Percentiles rank a stretch among this genome's conserved stretches.
Conservation (phyloP, 2,329 filamentous ascomycete genomes). For the Aspergillus puulaauensis region DNA sequence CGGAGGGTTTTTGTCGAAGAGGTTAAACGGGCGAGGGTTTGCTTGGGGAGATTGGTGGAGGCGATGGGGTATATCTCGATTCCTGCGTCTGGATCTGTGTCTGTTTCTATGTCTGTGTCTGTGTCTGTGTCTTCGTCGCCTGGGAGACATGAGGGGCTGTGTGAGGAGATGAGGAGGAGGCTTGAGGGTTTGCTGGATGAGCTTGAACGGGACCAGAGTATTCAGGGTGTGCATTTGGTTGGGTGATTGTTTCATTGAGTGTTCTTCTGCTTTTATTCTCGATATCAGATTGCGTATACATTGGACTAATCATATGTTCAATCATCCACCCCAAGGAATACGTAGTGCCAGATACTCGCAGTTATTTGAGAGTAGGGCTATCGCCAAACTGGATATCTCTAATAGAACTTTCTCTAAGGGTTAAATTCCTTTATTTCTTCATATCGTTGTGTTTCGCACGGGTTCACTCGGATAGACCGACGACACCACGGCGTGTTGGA, state of each 20-base stretch:
- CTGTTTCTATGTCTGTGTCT: not conserved
- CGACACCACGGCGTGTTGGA: too few relatives aligned
- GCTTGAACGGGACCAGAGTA: not conserved
- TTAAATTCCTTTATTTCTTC: too few relatives aligned
- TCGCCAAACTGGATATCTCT: too few relatives aligned
- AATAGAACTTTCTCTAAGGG: too few relatives aligned
- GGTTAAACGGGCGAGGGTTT: slow-evolving; percentile 11
- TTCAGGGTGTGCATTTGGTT: not conserved
- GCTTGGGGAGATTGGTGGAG: slow-evolving; percentile 10
- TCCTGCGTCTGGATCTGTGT: not conserved
- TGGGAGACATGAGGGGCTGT: slow-evolving; percentile 13
- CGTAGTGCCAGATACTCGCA: too few relatives aligned
- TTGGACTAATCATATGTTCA: not conserved
- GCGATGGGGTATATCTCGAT: not conserved
- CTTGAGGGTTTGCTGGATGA: slow-evolving; percentile 9
- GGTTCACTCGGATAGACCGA: too few relatives aligned
- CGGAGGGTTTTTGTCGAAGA: slow-evolving; percentile 10
- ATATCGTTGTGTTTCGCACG: too few relatives aligned
- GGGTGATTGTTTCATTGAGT: not conserved
- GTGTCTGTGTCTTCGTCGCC: not conserved
- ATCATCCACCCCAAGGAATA: too few relatives aligned
- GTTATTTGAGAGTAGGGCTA: too few relatives aligned
- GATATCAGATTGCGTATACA: not conserved
- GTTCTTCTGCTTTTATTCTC: too few relatives aligned
- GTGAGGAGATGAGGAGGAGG: slow-evolving; percentile 14